Conservation (phyloP, 495 filamentous ascomycete genomes). For the Rusavskia elegans region DNA sequence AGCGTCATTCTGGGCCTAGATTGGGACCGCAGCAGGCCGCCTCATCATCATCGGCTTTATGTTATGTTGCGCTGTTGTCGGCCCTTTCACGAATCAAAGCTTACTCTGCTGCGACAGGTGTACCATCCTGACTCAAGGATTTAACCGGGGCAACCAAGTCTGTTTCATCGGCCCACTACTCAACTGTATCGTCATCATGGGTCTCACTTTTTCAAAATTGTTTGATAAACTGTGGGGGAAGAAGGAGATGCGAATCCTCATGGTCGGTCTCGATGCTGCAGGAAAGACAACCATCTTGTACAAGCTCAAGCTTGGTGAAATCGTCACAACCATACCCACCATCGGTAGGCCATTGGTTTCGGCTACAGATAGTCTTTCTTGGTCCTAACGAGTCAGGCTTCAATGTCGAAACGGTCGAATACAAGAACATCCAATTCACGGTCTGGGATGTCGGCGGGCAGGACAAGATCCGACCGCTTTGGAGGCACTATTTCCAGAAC, state of each 20-base stretch:
- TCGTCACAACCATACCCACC: slow-evolving; percentile 98
- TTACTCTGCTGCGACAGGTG: too few relatives aligned
- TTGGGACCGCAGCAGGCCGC: too few relatives aligned
- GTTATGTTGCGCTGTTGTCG: too few relatives aligned
- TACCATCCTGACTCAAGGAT: too few relatives aligned
- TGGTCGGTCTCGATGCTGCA: slow-evolving; percentile 93
- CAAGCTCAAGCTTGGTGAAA: slow-evolving; percentile 97
- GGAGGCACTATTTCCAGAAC: slow-evolving; percentile 99
- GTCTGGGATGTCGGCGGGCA: slow-evolving; percentile 99
- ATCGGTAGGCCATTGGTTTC: slow-evolving; percentile 62
- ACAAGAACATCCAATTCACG: slow-evolving; percentile 99
- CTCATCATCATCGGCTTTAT: too few relatives aligned
- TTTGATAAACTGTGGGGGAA: slow-evolving; percentile 93
- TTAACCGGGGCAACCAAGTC: too few relatives aligned
- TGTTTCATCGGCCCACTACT: not conserved
- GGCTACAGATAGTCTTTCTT: not conserved
- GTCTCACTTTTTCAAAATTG: slow-evolving; percentile 84
- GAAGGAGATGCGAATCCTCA: slow-evolving; percentile 99
- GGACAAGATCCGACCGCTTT: slow-evolving; percentile 96
- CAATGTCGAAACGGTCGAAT: slow-evolving; percentile 98
- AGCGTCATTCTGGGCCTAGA: too few relatives aligned
- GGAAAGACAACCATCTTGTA: slow-evolving; percentile 99
- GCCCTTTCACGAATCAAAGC: too few relatives aligned
- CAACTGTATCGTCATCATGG: slow-evolving; percentile 56
- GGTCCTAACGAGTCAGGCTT: slow-evolving; percentile 45